Conservation (phyloP, 2,329 filamentous ascomycete genomes). For the Cladosporium sp. region DNA sequence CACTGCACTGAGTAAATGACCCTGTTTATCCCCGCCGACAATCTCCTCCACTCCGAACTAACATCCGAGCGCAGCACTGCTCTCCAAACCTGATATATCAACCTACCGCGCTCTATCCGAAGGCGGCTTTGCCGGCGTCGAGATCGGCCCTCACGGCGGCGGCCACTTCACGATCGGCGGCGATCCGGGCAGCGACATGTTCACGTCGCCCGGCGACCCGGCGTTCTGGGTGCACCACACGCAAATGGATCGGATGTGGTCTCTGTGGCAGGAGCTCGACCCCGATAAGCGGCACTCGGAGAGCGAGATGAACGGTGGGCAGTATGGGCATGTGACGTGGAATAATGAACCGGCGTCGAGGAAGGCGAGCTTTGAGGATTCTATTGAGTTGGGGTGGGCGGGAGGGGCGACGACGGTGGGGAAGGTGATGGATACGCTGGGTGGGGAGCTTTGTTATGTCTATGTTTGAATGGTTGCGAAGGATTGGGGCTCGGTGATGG, state of each 20-base stretch:
- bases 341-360: slow-evolving; percentile 20
- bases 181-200: slow-evolving; percentile 34
- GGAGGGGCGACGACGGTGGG: slow-evolving; percentile 12
- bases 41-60: not conserved
- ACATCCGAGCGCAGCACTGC: not conserved
- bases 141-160: slow-evolving; percentile 35
- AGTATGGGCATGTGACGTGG: slow-evolving; percentile 11
- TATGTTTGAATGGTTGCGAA: slow-evolving; percentile 22
- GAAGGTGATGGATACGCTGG: slow-evolving; percentile 36
- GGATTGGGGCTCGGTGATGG: not conserved
- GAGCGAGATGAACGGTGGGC: slow-evolving; percentile 25
- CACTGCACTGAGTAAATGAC: slow-evolving; percentile 11
- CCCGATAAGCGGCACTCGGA: slow-evolving; percentile 22
- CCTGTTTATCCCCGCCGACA: not conserved
- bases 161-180: slow-evolving; percentile 43
- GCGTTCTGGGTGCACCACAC: slow-evolving; percentile 43
- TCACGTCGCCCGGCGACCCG: slow-evolving; percentile 39
- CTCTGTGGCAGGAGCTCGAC: slow-evolving; percentile 31
- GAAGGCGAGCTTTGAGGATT: slow-evolving; percentile 35
- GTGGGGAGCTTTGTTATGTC: slow-evolving; percentile 42
- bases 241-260: slow-evolving; percentile 41
- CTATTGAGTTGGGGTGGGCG: slow-evolving; percentile 31
- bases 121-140: slow-evolving; percentile 1
- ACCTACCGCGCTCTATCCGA: slow-evolving; percentile 8
- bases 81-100: slow-evolving; percentile 3